Base-by-base conservation (phyloP, 176 grass and related monocot species). In the Dactylis glomerata region DNA sequence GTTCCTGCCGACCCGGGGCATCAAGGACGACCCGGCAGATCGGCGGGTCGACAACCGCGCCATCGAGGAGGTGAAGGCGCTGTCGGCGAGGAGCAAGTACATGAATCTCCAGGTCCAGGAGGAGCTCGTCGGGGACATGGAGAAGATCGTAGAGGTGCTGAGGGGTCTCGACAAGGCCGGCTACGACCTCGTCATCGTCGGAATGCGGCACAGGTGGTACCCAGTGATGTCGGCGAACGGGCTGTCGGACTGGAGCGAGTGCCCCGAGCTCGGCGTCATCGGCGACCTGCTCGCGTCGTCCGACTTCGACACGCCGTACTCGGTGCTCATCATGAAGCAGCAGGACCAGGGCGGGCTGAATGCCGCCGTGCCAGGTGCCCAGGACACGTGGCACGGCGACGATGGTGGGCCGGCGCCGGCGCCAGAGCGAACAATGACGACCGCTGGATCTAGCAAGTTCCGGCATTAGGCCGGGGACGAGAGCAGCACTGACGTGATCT, bases 241-340 rank as follows among this genome's bases (percentile, higher is more conserved):
- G 52, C 40, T 93, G 77, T 85, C 93, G 47, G 91, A 91, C 27
- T 92, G 91, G 96, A 92, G 93, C 52, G 91, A 98, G 85, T 90
- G 81, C 87, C 96, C 87, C 0, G 96, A 98, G 84, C 87, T 98
- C 11, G 96, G 96, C 16, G 73, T 98, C 47, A 80, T 95, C 26
- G 96, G 91, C 76, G 93, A 98, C 41, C 89, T 95, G 38, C 82
- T 98, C 34, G 93, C 91, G 10, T 86, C 91, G 6, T 85, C 93
- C 28, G 96, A 95, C 28, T 95, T 95, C 76, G 87, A 84, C 56
- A 81, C 89, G 32, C 88, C 79, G 17, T 90, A 92, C 73, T 95
- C 96, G 5, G 82, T 98, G 52, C 84, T 98, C 57, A 89, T 95
- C 86, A 55, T 98, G 87, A 93, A 95, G 85, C 93, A 98, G 73